phyloP scores from a whole-genome alignment of 169 alveolate genomes.

The Cryptosporidium meleagridis region DNA sequence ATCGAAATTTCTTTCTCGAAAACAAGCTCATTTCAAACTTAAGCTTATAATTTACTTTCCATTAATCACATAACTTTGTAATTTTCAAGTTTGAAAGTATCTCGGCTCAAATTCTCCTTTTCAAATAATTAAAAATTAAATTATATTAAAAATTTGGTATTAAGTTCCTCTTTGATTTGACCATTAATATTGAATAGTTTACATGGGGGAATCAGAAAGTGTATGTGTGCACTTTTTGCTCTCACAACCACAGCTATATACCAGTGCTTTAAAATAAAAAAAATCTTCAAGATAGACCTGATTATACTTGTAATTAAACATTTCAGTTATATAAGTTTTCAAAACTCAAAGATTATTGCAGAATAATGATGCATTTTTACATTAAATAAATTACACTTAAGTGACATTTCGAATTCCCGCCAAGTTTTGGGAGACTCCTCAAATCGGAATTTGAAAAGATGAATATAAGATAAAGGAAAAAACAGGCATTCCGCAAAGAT shows the following conservation, averaged over 20 bases:
- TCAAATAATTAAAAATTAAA: neutral
- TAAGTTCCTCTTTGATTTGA: neutral
- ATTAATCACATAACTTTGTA: neutral
- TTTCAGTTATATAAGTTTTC: too few relatives aligned
- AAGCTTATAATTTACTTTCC: neutral
- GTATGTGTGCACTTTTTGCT: constrained; percentile 45
- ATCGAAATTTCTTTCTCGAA: neutral
- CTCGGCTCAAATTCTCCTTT: neutral
- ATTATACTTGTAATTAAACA: neutral
- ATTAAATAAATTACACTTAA: too few relatives aligned
- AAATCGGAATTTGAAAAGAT: neutral
- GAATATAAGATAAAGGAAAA: neutral
- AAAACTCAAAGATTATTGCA: neutral
- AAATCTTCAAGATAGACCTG: neutral
- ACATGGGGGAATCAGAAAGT: constrained; percentile 34
- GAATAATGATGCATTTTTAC: too few relatives aligned
- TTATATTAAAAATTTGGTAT: neutral
- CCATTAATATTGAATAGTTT: neutral
- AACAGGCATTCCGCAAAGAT: neutral
- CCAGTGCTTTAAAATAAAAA: neutral
- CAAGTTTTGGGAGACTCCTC: neutral
- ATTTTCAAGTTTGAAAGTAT: neutral
- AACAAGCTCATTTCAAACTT: constrained; percentile 5
- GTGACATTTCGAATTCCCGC: neutral
- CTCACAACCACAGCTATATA: constrained; percentile 4